Evolutionary conservation across 352 stramenopile genomes (phyloP).

Genomic region (Phytophthora nicotianae): DNA sequence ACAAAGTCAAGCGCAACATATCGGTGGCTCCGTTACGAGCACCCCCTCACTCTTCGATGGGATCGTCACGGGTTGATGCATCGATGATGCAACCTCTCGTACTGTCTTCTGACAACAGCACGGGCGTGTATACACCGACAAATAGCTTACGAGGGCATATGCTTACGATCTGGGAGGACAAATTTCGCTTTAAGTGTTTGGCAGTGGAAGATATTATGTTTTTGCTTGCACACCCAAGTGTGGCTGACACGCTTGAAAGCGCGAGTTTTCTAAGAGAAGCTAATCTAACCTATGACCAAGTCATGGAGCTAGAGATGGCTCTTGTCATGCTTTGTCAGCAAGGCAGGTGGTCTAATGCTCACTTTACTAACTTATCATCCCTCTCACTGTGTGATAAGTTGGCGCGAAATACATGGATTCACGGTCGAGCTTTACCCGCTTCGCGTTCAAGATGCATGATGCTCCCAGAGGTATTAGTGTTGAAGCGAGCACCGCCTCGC

Average conservation of each 20-base stretch:
- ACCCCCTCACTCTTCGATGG: slow-evolving; percentile 1
- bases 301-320: slow-evolving; percentile 63
- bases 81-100: neutral
- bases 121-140: neutral
- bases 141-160: slow-evolving; percentile 15
- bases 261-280: slow-evolving; percentile 42
- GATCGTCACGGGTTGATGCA: neutral
- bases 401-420: slow-evolving; percentile 24
- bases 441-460: neutral
- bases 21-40: slow-evolving; percentile 15
- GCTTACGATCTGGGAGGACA: slow-evolving; percentile 64
- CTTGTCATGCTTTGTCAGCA: slow-evolving; percentile 35
- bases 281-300: slow-evolving; percentile 45
- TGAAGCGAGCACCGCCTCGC: neutral
- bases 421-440: slow-evolving; percentile 10
- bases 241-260: slow-evolving; percentile 48
- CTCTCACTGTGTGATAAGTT: slow-evolving; percentile 21
- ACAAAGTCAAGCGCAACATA: slow-evolving; percentile 8
- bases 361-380: slow-evolving; percentile 33
- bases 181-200: slow-evolving; percentile 46
- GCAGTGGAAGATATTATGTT: slow-evolving; percentile 50
- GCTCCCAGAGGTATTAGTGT: slow-evolving; percentile 17
- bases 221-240: slow-evolving; percentile 46
- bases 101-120: neutral
- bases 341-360: slow-evolving; percentile 42